Evolutionary conservation across 805 yeast species (phyloP).

Genomic region (Pichia membranifaciens): DNA sequence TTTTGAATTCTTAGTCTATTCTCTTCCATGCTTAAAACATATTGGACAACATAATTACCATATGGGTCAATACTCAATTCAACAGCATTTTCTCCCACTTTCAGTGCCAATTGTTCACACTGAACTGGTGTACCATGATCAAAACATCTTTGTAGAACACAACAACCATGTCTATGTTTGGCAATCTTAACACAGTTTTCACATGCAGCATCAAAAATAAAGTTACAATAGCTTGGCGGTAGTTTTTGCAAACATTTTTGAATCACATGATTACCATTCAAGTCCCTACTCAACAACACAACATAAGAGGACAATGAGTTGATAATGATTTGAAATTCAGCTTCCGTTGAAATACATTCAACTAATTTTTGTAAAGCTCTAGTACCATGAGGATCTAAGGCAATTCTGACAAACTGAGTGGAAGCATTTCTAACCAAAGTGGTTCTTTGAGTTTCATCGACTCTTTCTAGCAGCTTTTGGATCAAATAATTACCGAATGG

Average conservation of each 20-base stretch:
- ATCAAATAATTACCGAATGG: slow-evolving; percentile 97
- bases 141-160: slow-evolving; percentile 90
- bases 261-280: slow-evolving; percentile 95
- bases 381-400: slow-evolving; percentile 93
- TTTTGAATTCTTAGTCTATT: slow-evolving; percentile 27
- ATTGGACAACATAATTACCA: slow-evolving; percentile 96
- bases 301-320: slow-evolving; percentile 48
- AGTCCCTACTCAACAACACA: slow-evolving; percentile 74
- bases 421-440: slow-evolving; percentile 65
- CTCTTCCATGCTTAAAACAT: slow-evolving; percentile 52
- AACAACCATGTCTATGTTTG: slow-evolving; percentile 95
- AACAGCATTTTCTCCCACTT: slow-evolving; percentile 64
- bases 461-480: slow-evolving; percentile 82
- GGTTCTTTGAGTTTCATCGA: slow-evolving; percentile 63
- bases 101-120: slow-evolving; percentile 56
- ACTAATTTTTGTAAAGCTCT: slow-evolving; percentile 90
- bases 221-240: slow-evolving; percentile 65
- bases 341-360: slow-evolving; percentile 67
- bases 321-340: slow-evolving; percentile 55
- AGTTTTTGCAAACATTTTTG: slow-evolving; percentile 84
- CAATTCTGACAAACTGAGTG: slow-evolving; percentile 68
- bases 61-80: slow-evolving; percentile 82
- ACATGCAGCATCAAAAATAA: slow-evolving; percentile 83
- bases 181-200: slow-evolving; percentile 73
- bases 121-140: slow-evolving; percentile 79